Percentiles rank a stretch among this genome's conserved stretches.
phyloP scores from a whole-genome alignment of 192 early-diverging fungal genomes.

The Rhizoclosmatium globosum region DNA sequence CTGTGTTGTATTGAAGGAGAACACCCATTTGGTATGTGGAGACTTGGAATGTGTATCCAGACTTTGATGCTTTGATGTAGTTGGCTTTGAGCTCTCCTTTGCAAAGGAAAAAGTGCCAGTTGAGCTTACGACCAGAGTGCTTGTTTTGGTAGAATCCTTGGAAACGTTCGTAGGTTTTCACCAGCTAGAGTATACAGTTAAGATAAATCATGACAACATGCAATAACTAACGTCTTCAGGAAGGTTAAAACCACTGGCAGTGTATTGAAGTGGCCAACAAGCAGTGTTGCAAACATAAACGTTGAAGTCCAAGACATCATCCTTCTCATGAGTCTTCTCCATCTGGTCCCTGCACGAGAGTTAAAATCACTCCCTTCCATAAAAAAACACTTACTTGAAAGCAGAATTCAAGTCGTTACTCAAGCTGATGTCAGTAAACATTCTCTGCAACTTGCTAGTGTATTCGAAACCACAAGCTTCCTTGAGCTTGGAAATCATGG shows the following conservation, averaged over 20 bases:
- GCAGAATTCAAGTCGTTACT: conserved; percentile 89
- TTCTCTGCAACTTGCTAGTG: conserved; percentile 91
- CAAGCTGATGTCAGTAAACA: conserved; percentile 94
- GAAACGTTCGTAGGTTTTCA: conserved; percentile 86
- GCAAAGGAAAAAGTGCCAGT: conserved; percentile 92
- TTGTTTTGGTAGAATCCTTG: conserved; percentile 88
- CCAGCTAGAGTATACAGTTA: conserved; percentile 57
- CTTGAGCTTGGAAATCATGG: conserved; percentile 91
- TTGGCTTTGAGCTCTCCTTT: conserved; percentile 94
- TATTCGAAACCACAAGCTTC: conserved; percentile 96
- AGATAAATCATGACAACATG: conserved; percentile 7
- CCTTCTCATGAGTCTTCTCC: conserved; percentile 52
- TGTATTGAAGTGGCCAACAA: conserved; percentile 88
- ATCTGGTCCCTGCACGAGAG: conserved; percentile 48
- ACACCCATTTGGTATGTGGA: conserved; percentile 95
- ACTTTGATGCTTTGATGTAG: conserved; percentile 79
- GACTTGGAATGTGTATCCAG: conserved; percentile 81
- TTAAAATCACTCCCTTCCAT: neutral
- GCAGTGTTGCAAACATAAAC: conserved; percentile 88
- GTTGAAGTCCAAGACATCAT: conserved; percentile 74
- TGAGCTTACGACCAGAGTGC: conserved; percentile 89
- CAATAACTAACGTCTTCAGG: conserved; percentile 75
- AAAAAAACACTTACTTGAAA: conserved; percentile 70
- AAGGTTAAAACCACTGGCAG: conserved; percentile 82
- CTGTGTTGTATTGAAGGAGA: conserved; percentile 88